Conservation (phyloP, 345 rosid species). For the Populus alba region DNA sequence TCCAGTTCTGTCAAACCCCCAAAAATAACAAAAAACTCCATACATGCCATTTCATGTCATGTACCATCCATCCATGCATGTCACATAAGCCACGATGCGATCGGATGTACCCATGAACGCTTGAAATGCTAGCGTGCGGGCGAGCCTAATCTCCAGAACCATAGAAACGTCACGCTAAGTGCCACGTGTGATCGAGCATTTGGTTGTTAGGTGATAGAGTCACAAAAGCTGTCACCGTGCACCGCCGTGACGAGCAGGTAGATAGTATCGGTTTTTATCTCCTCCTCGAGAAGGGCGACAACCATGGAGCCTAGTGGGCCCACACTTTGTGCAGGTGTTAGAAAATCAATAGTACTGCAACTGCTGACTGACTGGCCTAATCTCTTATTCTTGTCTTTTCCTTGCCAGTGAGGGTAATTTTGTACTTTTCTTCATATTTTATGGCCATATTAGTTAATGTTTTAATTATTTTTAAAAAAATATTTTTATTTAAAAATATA, state of each 20-base stretch:
- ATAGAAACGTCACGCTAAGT: background rate
- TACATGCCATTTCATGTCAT: background rate
- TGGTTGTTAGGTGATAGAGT: slow-evolving; percentile 1
- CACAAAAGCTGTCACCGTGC: slow-evolving; percentile 9
- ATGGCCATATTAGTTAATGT: too few relatives aligned
- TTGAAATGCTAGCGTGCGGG: background rate
- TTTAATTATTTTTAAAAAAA: too few relatives aligned
- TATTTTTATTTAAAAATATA: too few relatives aligned
- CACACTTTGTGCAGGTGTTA: background rate
- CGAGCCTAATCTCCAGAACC: background rate
- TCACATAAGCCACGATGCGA: background rate
- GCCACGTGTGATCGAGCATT: slow-evolving; percentile 10
- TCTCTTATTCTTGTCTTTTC: background rate
- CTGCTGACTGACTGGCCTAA: background rate
- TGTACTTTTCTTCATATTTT: background rate
- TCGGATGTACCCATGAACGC: background rate
- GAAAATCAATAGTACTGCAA: background rate
- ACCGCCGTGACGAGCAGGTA: slow-evolving; percentile 12
- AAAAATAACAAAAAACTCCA: background rate
- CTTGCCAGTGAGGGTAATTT: background rate
- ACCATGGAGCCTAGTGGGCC: background rate
- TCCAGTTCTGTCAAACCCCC: background rate
- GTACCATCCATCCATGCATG: background rate
- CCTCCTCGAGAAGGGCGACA: background rate
- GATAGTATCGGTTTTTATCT: background rate